Evolutionary conservation across 306 rosid species (phyloP).

Genomic region (Comarum palustre): DNA sequence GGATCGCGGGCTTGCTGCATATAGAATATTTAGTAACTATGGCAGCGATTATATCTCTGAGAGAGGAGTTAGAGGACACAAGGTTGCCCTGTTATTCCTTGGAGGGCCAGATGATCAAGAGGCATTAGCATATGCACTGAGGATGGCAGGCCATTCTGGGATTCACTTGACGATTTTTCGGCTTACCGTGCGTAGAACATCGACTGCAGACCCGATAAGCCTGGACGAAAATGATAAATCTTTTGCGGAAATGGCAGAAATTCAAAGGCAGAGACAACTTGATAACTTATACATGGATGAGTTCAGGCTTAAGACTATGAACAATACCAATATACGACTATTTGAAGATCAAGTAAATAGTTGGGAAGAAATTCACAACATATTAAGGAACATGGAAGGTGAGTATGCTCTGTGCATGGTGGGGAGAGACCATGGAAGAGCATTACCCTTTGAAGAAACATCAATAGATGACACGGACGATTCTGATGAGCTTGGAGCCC

Average conservation of each 20-base stretch:
- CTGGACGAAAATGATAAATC: slow-evolving; percentile 13
- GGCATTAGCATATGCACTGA: slow-evolving; percentile 56
- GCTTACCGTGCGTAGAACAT: slow-evolving; percentile 12
- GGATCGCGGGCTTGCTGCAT: slow-evolving; percentile 32
- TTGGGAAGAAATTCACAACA: slow-evolving; percentile 39
- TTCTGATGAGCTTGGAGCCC: slow-evolving; percentile 35
- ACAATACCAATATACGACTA: slow-evolving; percentile 15
- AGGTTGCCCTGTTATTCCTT: slow-evolving; percentile 33
- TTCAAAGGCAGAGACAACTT: slow-evolving; percentile 21
- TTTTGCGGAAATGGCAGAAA: slow-evolving; percentile 12
- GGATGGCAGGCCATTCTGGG: slow-evolving; percentile 41
- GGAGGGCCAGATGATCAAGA: slow-evolving; percentile 64
- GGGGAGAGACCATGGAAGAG: slow-evolving; percentile 32
- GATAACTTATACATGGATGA: slow-evolving; percentile 24
- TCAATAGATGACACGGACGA: slow-evolving; percentile 32
- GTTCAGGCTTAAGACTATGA: slow-evolving; percentile 14
- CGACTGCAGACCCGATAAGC: not conserved
- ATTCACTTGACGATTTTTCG: slow-evolving; percentile 38
- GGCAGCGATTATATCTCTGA: not conserved
- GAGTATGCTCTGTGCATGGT: slow-evolving; percentile 30
- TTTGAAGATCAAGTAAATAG: slow-evolving; percentile 29
- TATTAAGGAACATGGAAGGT: slow-evolving; percentile 24
- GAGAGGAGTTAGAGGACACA: not conserved
- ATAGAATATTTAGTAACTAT: not conserved
- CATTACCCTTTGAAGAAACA: slow-evolving; percentile 20